Percentiles rank a stretch among this genome's conserved stretches.
phyloP scores from a whole-genome alignment of 495 filamentous ascomycete genomes.

The Aspergillus funiculosus region DNA sequence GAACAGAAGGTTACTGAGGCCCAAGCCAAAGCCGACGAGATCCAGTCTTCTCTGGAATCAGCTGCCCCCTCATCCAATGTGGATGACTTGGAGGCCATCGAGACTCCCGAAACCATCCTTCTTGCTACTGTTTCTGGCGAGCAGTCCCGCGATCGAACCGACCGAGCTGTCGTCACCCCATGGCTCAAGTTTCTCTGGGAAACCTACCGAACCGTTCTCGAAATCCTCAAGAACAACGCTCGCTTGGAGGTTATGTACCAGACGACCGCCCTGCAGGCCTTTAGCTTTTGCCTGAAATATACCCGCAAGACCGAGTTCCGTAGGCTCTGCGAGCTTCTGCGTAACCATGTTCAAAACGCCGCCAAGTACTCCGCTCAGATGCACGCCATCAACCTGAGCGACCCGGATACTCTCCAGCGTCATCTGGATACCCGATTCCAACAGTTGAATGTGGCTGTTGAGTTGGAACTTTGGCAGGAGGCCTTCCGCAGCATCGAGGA shows the following conservation, averaged over 20 bases:
- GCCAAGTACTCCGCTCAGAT: slow-evolving; percentile 98
- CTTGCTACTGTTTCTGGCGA: slow-evolving; percentile 97
- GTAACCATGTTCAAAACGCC: slow-evolving; percentile 98
- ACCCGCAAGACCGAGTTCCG: slow-evolving; percentile 98
- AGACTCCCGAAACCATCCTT: slow-evolving; percentile 97
- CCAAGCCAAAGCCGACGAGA: slow-evolving; percentile 90
- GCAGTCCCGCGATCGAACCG: slow-evolving; percentile 92
- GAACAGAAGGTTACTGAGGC: slow-evolving; percentile 94
- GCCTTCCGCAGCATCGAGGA: slow-evolving; percentile 98
- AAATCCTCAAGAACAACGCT: slow-evolving; percentile 98
- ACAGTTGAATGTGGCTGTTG: slow-evolving; percentile 95
- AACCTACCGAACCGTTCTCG: slow-evolving; percentile 97
- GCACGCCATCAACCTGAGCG: slow-evolving; percentile 98
- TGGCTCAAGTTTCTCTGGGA: slow-evolving; percentile 99
- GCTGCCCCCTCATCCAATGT: slow-evolving; percentile 64
- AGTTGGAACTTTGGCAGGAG: slow-evolving; percentile 98
- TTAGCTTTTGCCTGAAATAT: slow-evolving; percentile 98
- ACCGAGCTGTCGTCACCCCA: slow-evolving; percentile 94
- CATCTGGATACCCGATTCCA: slow-evolving; percentile 98
- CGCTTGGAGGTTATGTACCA: slow-evolving; percentile 97
- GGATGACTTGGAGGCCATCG: slow-evolving; percentile 92
- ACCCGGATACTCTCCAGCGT: slow-evolving; percentile 92
- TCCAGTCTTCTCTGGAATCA: slow-evolving; percentile 79
- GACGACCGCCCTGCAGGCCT: slow-evolving; percentile 93
- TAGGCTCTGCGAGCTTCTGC: slow-evolving; percentile 91